Conservation (phyloP, 495 filamentous ascomycete species). For the Eremomyces bilateralis region DNA sequence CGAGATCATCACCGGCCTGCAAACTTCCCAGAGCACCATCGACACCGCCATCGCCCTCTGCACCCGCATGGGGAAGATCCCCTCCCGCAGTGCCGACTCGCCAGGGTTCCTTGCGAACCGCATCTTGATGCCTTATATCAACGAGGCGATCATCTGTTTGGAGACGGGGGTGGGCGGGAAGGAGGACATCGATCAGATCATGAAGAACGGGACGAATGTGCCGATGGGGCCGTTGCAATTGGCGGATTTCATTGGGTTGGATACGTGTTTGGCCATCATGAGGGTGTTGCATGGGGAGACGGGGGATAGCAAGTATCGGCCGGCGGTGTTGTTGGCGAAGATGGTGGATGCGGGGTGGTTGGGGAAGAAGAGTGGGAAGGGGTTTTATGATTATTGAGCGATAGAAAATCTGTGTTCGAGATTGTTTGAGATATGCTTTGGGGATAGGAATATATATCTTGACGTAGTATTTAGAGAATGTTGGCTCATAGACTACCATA, state of each 20-base stretch:
- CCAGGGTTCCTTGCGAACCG: conserved; percentile 93
- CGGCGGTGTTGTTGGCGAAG: conserved; percentile 61
- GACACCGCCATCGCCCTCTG: conserved; percentile 74
- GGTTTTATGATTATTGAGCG: conserved; percentile 66
- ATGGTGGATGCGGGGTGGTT: conserved; percentile 98
- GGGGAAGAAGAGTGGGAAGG: conserved; percentile 92
- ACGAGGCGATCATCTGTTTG: conserved; percentile 90
- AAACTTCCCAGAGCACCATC: conserved; percentile 65
- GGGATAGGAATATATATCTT: too few relatives aligned
- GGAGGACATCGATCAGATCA: conserved; percentile 87
- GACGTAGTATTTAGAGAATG: too few relatives aligned
- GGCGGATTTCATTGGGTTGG: conserved; percentile 93
- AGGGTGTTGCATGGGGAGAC: conserved; percentile 81
- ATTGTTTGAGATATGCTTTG: too few relatives aligned
- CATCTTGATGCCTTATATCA: conserved; percentile 98
- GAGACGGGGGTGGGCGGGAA: conserved; percentile 76
- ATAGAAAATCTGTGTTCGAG: background rate
- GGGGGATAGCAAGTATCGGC: conserved; percentile 86
- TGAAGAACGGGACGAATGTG: conserved; percentile 98
- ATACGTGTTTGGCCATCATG: conserved; percentile 96
- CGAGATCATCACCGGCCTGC: conserved; percentile 85
- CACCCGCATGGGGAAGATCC: conserved; percentile 78
- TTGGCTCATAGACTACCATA: too few relatives aligned
- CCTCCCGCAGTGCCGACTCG: conserved; percentile 66
- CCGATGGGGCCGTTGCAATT: conserved; percentile 91